Evolutionary conservation across 2,329 filamentous ascomycete species (phyloP), one percentile per base, ranked within the genome.

Genomic region (Fusarium algeriense): DNA sequence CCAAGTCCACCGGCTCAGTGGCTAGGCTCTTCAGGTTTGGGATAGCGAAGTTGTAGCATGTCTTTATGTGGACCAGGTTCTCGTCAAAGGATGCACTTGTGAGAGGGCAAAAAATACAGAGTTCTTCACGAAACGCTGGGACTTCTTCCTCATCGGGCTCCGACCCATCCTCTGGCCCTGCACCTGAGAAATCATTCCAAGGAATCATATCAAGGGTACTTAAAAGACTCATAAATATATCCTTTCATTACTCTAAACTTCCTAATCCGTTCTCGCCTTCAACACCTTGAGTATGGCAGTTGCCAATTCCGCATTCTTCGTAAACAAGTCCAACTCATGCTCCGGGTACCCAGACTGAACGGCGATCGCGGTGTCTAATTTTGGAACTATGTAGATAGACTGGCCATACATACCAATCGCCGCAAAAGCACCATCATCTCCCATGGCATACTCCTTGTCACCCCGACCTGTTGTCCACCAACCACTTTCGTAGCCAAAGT

Each of bases 31-130:
- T 71, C 43, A 70, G 76, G 37, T 81, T 73, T 19, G 82, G 83
- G 17, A 88, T 75, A 44, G 81, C 80, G 34, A 89, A 80, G 54
- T 84, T 81, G 72, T 89, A 87, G 5, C 77, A 60, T 30, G 80
- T 79, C 40, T 80, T 80, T 87, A 89, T 89, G 76, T 89, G 87
- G 3, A 60, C 49, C 10, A 86, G 49, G 60, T 81, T 87, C 5
- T 77, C 70, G 7, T 80, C 70, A 6, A 86, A 78, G 13, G 26
- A 34, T 15, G 14, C 17, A 14, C 15, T 58, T 7, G 1, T 34
- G 4, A 46, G 53, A 3, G 38, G 20, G 38, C 59, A 69, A 40
- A 69, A 64, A 15, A 69, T 45, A 11, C 64, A 69, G 3, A 19
- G 38, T 5, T 45, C 26, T 9, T 34, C 19, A 7, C 17, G 5